A percentile compares a stretch with the other conserved stretches of the same genome.
These are phyloP conservation scores for Scedosporium dehoogii DNA, from an alignment of 2,329 filamentous ascomycete species.

Conservation along the genomic window DNA sequence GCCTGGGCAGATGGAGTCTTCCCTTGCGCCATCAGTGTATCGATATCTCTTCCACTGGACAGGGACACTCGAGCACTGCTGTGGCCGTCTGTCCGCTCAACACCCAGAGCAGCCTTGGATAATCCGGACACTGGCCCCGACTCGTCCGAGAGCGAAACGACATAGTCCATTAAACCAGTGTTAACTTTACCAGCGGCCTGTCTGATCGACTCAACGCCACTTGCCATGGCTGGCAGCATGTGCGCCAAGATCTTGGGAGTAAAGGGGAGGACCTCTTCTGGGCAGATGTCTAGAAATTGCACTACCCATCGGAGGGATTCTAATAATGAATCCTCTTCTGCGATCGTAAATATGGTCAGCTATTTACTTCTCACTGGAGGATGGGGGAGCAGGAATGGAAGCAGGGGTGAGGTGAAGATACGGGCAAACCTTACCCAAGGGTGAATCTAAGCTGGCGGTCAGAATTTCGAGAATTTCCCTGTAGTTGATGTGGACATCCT, in stretches of 20 bases:
- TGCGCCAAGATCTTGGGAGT: conserved; percentile 87
- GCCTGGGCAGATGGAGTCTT: conserved; percentile 35
- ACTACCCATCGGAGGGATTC: conserved; percentile 94
- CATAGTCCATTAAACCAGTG: conserved; percentile 83
- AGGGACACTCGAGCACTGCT: conserved; percentile 41
- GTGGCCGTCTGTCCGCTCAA: conserved; percentile 35
- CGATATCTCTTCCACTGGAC: conserved; percentile 43
- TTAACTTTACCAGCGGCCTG: conserved; percentile 86
- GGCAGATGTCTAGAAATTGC: conserved; percentile 92
- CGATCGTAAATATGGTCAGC: conserved; percentile 12
- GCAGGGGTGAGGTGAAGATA: conserved; percentile 5
- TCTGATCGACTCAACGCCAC: conserved; percentile 79
- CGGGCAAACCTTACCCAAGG: conserved; percentile 47
- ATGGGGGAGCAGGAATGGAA: conserved; percentile 1
- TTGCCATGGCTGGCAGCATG: conserved; percentile 88
- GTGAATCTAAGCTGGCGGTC: conserved; percentile 77
- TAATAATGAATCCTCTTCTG: conserved; percentile 83
- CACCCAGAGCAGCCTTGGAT: conserved; percentile 28
- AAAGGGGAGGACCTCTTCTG: conserved; percentile 90
- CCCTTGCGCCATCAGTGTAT: conserved; percentile 40
- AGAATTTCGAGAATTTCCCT: conserved; percentile 85
- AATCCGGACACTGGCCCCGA: conserved; percentile 24
- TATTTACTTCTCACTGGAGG: too few relatives aligned
- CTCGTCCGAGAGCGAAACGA: conserved; percentile 80
- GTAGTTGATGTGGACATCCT: conserved; percentile 92